phyloP scores from a whole-genome alignment of 495 filamentous ascomycete genomes.

The Penicillium taxi region DNA sequence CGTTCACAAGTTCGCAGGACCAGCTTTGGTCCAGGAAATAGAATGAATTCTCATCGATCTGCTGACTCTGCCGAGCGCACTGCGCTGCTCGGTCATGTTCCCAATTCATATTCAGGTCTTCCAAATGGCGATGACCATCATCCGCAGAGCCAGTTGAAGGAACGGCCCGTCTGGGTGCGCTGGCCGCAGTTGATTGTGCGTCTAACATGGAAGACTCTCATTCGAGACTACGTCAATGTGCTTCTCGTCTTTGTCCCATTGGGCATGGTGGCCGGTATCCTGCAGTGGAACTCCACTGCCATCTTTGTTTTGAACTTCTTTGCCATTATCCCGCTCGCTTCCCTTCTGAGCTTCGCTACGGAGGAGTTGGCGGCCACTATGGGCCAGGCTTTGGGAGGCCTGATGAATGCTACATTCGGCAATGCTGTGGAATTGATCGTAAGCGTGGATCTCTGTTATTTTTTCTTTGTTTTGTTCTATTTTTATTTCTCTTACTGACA shows the following conservation, averaged over 20 bases:
- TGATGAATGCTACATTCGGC: conserved; percentile 94
- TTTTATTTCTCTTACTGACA: not conserved
- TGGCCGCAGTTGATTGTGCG: conserved; percentile 47
- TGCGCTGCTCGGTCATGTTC: conserved; percentile 21
- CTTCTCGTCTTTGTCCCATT: conserved; percentile 84
- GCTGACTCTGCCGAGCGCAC: conserved; percentile 25
- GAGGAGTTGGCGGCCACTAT: conserved; percentile 80
- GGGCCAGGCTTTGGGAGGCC: conserved; percentile 82
- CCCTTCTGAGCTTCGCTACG: conserved; percentile 88
- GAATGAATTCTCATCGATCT: conserved; percentile 31
- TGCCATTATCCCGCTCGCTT: conserved; percentile 89
- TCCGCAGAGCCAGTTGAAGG: conserved; percentile 31
- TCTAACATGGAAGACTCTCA: conserved; percentile 47
- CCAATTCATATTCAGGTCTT: conserved; percentile 15
- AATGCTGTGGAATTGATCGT: conserved; percentile 99
- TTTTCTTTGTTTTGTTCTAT: not conserved
- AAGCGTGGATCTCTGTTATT: conserved; percentile 24
- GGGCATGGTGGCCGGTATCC: conserved; percentile 69
- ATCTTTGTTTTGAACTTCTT: conserved; percentile 90
- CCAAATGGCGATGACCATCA: conserved; percentile 12
- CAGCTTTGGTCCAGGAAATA: conserved; percentile 25
- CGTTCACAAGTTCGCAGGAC: conserved; percentile 27
- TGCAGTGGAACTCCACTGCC: conserved; percentile 64
- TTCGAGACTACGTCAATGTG: conserved; percentile 72
- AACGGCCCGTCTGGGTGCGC: conserved; percentile 40